Percentiles rank a stretch among this genome's conserved stretches.
Conservation (phyloP, 2,329 filamentous ascomycete species). For the Pseudopyricularia cyperi region DNA sequence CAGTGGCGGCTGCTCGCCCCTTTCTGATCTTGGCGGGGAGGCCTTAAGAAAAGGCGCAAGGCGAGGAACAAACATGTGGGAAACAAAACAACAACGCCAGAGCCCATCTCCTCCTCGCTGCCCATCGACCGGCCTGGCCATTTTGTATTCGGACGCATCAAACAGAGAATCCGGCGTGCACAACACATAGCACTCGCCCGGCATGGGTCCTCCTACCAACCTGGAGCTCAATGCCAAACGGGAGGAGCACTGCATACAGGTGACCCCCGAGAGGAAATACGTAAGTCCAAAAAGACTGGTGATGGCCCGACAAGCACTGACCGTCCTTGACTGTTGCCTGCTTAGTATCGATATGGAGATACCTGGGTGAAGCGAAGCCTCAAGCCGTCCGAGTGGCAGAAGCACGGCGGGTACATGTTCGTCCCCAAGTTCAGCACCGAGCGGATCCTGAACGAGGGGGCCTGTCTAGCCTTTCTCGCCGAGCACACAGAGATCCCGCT, state of each 20-base stretch:
- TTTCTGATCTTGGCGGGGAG: background rate
- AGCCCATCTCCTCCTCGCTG: background rate
- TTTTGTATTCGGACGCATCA: background rate
- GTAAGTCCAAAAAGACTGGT: background rate
- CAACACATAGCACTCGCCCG: background rate
- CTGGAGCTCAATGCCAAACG: constrained; percentile 4
- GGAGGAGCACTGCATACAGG: constrained; percentile 4
- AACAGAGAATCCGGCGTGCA: background rate
- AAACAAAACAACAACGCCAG: background rate
- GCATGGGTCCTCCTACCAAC: constrained; percentile 5
- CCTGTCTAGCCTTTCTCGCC: constrained; percentile 12
- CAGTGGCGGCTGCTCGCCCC: background rate
- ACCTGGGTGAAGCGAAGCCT: constrained; percentile 18
- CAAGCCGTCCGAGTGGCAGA: constrained; percentile 15
- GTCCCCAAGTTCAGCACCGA: constrained; percentile 16
- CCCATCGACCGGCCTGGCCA: too few species aligned
- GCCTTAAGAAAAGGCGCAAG: background rate
- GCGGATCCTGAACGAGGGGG: constrained; percentile 16
- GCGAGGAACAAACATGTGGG: background rate
- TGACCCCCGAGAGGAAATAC: constrained; percentile 6
- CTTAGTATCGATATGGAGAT: constrained; percentile 13
- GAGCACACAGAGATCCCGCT: constrained; percentile 15
- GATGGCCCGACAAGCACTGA: background rate
- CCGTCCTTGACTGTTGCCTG: background rate
- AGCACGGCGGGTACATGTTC: constrained; percentile 13